These are phyloP conservation scores for Barbatosphaeria neglecta DNA, from an alignment of 495 filamentous ascomycete species.

Conservation along the genomic window DNA sequence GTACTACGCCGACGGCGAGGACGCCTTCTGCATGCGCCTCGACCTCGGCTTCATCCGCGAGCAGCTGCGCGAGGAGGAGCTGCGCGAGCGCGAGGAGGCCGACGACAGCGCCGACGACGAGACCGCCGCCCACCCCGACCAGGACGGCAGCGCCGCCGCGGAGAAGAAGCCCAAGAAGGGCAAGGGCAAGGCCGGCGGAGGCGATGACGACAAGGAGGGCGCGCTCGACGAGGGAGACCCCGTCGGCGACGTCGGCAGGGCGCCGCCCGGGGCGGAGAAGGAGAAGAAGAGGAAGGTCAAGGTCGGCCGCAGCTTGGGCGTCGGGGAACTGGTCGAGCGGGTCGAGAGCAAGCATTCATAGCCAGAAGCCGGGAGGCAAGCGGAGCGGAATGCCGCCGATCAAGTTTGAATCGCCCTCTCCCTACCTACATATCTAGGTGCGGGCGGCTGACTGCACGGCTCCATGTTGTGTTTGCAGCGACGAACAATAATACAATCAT, in stretches of 20 bases:
- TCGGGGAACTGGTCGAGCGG: slow-evolving; percentile 76
- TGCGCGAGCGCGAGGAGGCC: too few species aligned
- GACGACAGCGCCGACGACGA: slow-evolving; percentile 22
- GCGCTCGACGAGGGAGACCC: slow-evolving; percentile 29
- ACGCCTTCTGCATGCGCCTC: slow-evolving; percentile 88
- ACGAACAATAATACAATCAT: too few species aligned
- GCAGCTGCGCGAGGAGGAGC: slow-evolving; percentile 26
- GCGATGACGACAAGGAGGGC: too few species aligned
- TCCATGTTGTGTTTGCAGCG: too few species aligned
- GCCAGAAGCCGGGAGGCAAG: not conserved
- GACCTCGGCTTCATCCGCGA: slow-evolving; percentile 55
- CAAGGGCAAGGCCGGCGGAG: slow-evolving; percentile 21
- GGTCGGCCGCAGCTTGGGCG: slow-evolving; percentile 68
- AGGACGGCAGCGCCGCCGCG: slow-evolving; percentile 16
- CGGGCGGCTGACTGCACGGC: too few species aligned
- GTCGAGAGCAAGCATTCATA: slow-evolving; percentile 46
- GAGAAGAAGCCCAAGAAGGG: slow-evolving; percentile 23
- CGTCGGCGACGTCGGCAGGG: slow-evolving; percentile 31
- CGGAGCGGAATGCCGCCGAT: not conserved
- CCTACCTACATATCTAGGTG: too few species aligned
- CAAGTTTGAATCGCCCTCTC: too few species aligned
- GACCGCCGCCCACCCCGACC: too few species aligned
- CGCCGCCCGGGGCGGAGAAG: slow-evolving; percentile 20
- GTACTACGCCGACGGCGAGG: slow-evolving; percentile 97
- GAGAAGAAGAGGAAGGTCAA: slow-evolving; percentile 49